Conservation (phyloP, 768 basidiomycete genomes). For the Chiua virens region DNA sequence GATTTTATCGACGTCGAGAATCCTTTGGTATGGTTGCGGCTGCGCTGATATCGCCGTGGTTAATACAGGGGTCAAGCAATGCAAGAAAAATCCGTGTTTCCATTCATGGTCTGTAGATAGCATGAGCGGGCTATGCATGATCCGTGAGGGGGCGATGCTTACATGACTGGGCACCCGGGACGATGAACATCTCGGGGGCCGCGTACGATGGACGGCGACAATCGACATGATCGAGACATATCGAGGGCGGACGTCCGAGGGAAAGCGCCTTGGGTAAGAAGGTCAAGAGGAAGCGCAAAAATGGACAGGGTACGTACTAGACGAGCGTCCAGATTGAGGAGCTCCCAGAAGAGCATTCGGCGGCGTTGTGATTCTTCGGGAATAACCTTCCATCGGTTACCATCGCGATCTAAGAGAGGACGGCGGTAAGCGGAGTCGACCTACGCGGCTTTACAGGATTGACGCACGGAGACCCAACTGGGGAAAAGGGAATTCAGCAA, state of each 20-base stretch:
- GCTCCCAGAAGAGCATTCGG: conserved; percentile 70
- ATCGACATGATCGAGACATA: conserved; percentile 65
- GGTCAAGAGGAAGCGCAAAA: conserved; percentile 12
- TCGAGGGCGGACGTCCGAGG: conserved; percentile 69
- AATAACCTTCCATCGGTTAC: conserved; percentile 59
- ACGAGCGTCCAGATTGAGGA: conserved; percentile 66
- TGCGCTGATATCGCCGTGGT: conserved; percentile 55
- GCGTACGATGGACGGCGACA: conserved; percentile 43
- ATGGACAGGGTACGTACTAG: conserved; percentile 47
- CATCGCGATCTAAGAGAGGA: conserved; percentile 59
- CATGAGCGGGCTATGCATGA: conserved; percentile 9
- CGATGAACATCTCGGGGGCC: conserved; percentile 29
- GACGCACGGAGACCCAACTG: conserved; percentile 69
- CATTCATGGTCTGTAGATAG: conserved; percentile 59
- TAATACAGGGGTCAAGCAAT: conserved; percentile 63
- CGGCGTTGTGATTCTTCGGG: conserved; percentile 74
- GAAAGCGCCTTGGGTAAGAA: conserved; percentile 53
- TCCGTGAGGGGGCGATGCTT: conserved; percentile 11
- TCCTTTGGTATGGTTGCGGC: conserved; percentile 49
- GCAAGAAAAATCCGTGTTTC: conserved; percentile 64
- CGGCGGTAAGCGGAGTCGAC: conserved; percentile 23
- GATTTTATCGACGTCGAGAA: conserved; percentile 52
- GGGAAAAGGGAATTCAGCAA: conserved; percentile 3
- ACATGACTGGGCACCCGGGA: conserved; percentile 31
- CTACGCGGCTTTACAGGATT: conserved; percentile 2